Evolutionary conservation across 306 rosid genomes (phyloP), one percentile per base, ranked within the genome.

Genomic region (Pachyrhizus erosus): DNA sequence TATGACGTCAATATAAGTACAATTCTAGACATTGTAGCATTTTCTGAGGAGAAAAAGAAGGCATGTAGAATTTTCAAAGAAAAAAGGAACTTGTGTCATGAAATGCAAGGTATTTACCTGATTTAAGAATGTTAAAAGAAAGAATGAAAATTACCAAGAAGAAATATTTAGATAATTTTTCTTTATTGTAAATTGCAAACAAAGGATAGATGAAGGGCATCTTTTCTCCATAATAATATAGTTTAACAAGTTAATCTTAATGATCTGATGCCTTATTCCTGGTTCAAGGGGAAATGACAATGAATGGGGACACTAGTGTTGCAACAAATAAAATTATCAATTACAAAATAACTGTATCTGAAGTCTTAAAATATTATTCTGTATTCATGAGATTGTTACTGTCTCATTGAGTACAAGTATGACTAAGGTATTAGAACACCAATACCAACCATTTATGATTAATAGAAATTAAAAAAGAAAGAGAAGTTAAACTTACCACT

Each of bases 401-500:
- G 0, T 26, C 3, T 60, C 66, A 60, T 7, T 60, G 12, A 31
- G 43, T 65, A 34, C 34, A 48, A 48, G 17, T 64, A 27, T 52
- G 60, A 52, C 20, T 5, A 76, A 42, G 61, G 51, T 68, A 68
- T 54, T 12, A 54, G 8, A 33, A 64, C 24, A 64, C 33, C 21
- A 61, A 61, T 23, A 46, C 0, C 21, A 62, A 48, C 70, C 49
- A 8, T 72, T 65, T 21, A 61, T 46, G 43, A 57, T 51, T 48
- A 52, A 80, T 57, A 80, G 6, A 29, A 64, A 76, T 0, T 68
- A 24, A 9, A 12, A 34, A 77, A 52, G 20, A 7, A 18, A 21
- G 33, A 33, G 4, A 4, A 40, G 45, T 37, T 9, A 18, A 65
- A 79, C 93, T 82, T 89, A 96, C 99, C 94, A 93, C 94, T 91